Base-by-base conservation (phyloP, 371 early-diverging fungal genomes). In the Paramicrosporidium saccamoebae region DNA sequence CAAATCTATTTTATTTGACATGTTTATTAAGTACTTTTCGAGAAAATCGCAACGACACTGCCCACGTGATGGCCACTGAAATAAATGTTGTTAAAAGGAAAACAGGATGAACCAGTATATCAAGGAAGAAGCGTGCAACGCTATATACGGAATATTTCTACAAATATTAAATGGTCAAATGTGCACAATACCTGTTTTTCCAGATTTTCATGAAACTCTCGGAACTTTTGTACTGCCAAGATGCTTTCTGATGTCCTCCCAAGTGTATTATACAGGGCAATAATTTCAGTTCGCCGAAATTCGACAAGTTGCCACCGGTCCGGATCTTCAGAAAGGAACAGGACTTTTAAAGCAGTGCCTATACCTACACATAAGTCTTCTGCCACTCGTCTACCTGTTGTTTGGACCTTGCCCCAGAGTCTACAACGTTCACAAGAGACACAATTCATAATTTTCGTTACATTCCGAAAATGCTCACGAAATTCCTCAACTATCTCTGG, bases 341-440 rank as follows among this genome's bases (percentile, higher is more conserved):
- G 43, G 5, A 77, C 52, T 39, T 94, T 95, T 10, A 92, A 46
- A 1, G 92, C 90, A 1, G 86, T 79, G 21, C 74, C 84, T 5
- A 94, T 33, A 5, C 47, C 47, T 24, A 35, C 29, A n/a, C n/a
- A n/a, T n/a, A n/a, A n/a, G 6, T 7, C 13, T 7, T 6, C 6
- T 22, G n/a, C n/a, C n/a, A n/a, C n/a, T n/a, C n/a, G n/a, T n/a
- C n/a, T n/a, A 2, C 73, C 73, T 14, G 54, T 41, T 7, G 63
- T 59, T 35, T 75, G 72, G 10, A 65, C 32, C 31, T 94, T 96
- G 10, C 94, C 95, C 97, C 97, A 96, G 14, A 96, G 46, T 24
- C 78, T 46, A 36, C 97, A 96, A 41, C 90, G 92, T 39, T 92
- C 81, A 41, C 97, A 96, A 0, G 71, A 75, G 8, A 92, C 79